A percentile compares a stretch with the other conserved stretches of the same genome.
These are phyloP conservation scores for Coemansia sp. DNA, from an alignment of 192 early-diverging fungal genomes.

Conservation along the genomic window DNA sequence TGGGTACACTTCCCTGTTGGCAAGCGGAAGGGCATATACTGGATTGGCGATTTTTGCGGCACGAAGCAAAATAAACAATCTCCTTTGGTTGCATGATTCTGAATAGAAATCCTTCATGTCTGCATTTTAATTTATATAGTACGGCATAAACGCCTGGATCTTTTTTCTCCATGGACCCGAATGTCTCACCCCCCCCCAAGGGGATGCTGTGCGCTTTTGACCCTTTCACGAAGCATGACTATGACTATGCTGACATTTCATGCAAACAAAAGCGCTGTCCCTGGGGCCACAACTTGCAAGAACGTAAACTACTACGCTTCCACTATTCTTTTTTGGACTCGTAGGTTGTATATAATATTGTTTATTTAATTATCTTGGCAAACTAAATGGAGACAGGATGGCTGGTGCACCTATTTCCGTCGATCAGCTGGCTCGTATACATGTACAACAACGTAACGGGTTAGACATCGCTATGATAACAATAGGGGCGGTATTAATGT, in stretches of 20 bases:
- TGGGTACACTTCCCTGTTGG: not conserved
- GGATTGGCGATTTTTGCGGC: not conserved
- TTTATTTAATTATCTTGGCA: not conserved
- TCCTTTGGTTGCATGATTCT: too few relatives aligned
- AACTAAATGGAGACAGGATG: not conserved
- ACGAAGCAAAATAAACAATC: too few relatives aligned
- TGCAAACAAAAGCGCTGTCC: not conserved
- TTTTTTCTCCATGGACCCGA: not conserved
- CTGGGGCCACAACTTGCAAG: not conserved
- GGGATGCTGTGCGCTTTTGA: not conserved
- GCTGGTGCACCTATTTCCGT: not conserved
- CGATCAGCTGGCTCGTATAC: not conserved
- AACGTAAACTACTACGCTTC: too few relatives aligned
- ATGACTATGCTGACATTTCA: not conserved
- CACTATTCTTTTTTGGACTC: too few relatives aligned
- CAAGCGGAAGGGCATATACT: not conserved
- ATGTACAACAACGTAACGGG: not conserved
- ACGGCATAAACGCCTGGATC: too few relatives aligned
- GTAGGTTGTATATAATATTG: not conserved
- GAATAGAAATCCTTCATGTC: too few relatives aligned
- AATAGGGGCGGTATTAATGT: conserved; percentile 24
- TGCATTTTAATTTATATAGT: too few relatives aligned
- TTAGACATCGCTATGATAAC: conserved; percentile 18
- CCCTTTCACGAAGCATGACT: not conserved
- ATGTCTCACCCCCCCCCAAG: not conserved